Base-by-base conservation (phyloP, 805 yeast genomes). In the Wickerhamiella sorbophila region DNA sequence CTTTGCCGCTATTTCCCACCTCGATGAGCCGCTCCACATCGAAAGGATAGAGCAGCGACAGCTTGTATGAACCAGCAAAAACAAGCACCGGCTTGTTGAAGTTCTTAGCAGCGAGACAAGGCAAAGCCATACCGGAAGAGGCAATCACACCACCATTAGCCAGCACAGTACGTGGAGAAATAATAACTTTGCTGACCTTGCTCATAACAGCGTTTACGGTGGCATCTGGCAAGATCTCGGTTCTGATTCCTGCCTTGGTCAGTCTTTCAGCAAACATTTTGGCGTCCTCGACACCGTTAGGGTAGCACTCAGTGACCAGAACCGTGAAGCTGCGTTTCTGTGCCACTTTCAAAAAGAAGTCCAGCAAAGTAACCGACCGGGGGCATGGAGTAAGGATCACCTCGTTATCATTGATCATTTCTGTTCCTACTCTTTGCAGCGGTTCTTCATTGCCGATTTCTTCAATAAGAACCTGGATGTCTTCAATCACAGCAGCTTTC, bases 81-180 rank as follows among this genome's bases (percentile, higher is more conserved):
- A 91, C 87, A 58, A 91, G 81, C 4, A 91, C 97, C 0, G 98
- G 98, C n/a, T 95, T 88, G 56, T 76, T 74, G 60, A 83, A 88
- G 56, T 84, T 94, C 57, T 82, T 83, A 21, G 99, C 99, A 63
- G 95, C 83, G 62, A 87, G 95, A 51, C 93, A 87, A 9, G 86
- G 95, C 38, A 86, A 72, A 22, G 94, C 82, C 22, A 83, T 94
- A 41, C 98, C 99, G 1, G 94, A 75, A 20, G 80, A 75, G 2
- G 94, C 75, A 38, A 85, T 74, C 50, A 94, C 81, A 9, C 97
- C 96, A 46, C 99, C 99, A 56, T 91, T 91, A 41, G 94, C 94
- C 58, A 91, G 81, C 4, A 91, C 96, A 0, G 95, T 76, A 47
- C 82, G 73, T 4, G 97, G 80, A 31, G 97, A 96, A 41, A 93